phyloP scores from a whole-genome alignment of 257 asterid genomes.

The Jacaranda copaia region DNA sequence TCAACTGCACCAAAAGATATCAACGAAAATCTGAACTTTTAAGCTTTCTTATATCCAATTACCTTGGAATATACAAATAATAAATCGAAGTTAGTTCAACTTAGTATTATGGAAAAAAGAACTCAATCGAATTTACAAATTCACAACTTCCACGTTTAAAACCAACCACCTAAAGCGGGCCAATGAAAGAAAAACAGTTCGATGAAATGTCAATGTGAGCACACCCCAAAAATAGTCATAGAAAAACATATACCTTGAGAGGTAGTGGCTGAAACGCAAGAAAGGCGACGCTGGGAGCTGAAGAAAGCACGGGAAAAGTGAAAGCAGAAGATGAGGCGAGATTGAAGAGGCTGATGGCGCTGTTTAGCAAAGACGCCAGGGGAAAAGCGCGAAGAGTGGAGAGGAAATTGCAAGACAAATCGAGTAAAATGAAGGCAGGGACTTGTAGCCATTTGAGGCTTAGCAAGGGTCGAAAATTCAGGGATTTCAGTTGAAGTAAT shows the following conservation, averaged over 20 bases:
- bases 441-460: slow-evolving; percentile 57
- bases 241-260: slow-evolving; percentile 42
- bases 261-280: slow-evolving; percentile 45
- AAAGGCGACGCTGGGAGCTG: slow-evolving; percentile 41
- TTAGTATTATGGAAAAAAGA: not conserved
- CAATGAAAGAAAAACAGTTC: slow-evolving; percentile 17
- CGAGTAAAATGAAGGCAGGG: slow-evolving; percentile 56
- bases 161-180: not conserved
- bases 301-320: slow-evolving; percentile 32
- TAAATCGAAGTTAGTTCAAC: not conserved
- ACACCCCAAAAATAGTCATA: not conserved
- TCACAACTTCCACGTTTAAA: not conserved
- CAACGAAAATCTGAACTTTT: not conserved
- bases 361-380: slow-evolving; percentile 38
- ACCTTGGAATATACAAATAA: not conserved
- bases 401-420: slow-evolving; percentile 49
- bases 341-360: slow-evolving; percentile 31
- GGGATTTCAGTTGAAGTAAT: slow-evolving; percentile 3
- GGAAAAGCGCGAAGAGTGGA: slow-evolving; percentile 41
- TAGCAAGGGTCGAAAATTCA: not conserved
- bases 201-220: slow-evolving; percentile 35
- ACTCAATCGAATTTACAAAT: not conserved
- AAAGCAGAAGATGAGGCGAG: slow-evolving; percentile 33
- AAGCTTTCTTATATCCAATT: not conserved
- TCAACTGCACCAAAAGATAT: not conserved